phyloP scores from a whole-genome alignment of 2,329 filamentous ascomycete species.

The Trichophyton equinum region DNA sequence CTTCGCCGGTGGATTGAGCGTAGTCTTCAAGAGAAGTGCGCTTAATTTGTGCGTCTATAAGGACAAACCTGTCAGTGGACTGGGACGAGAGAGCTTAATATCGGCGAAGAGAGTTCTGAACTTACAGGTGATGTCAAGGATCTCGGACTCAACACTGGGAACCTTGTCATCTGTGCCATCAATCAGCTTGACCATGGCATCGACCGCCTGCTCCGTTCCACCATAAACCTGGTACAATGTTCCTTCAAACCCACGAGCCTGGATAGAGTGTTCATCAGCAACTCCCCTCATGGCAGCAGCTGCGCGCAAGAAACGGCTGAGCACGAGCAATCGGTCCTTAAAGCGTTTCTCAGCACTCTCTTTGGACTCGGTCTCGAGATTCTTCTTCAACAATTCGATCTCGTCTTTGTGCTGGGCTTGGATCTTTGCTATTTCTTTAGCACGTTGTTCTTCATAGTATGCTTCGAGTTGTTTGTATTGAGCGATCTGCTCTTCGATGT shows the following conservation, averaged over 20 bases:
- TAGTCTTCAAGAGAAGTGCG: conserved; percentile 36
- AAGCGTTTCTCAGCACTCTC: conserved; percentile 37
- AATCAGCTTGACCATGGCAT: conserved; percentile 48
- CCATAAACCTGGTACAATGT: conserved; percentile 52
- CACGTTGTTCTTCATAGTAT: conserved; percentile 45
- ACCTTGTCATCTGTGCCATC: conserved; percentile 48
- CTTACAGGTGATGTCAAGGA: conserved; percentile 45
- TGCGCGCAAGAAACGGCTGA: conserved; percentile 51
- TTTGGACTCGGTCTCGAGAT: conserved; percentile 38
- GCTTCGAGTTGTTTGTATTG: conserved; percentile 49
- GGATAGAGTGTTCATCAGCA: conserved; percentile 45
- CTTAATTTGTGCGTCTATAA: conserved; percentile 41
- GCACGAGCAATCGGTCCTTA: conserved; percentile 43
- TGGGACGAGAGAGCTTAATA: background rate
- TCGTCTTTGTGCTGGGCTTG: conserved; percentile 44
- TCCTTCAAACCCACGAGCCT: conserved; percentile 52
- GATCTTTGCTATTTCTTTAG: conserved; percentile 44
- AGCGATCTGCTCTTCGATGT: conserved; percentile 48
- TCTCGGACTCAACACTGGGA: conserved; percentile 42
- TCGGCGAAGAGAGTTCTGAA: background rate
- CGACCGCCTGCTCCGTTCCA: conserved; percentile 47
- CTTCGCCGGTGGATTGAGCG: conserved; percentile 21
- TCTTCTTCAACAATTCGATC: conserved; percentile 41
- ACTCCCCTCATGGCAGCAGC: conserved; percentile 49
- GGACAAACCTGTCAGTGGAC: background rate